Conservation (phyloP, 495 filamentous ascomycete species). For the Neurospora cerealis region DNA sequence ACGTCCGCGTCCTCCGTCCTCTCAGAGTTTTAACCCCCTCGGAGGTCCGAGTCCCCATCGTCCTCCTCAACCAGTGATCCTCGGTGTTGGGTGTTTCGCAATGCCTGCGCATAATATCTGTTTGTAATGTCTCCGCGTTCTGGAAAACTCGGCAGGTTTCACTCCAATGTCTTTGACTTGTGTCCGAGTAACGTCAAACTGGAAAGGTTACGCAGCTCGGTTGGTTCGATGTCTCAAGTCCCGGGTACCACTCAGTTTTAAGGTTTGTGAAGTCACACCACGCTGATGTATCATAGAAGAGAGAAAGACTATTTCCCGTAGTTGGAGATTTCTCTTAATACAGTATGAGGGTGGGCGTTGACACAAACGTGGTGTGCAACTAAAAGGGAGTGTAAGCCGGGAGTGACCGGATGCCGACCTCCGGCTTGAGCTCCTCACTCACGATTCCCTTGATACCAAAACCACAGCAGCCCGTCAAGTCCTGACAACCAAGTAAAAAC, state of each 20-base stretch:
- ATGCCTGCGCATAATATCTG: neutral
- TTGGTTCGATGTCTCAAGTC: neutral
- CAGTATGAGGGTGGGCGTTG: neutral
- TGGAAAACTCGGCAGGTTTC: neutral
- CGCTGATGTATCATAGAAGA: neutral
- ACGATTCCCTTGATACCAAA: neutral
- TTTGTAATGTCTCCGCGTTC: neutral
- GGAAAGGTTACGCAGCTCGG: neutral
- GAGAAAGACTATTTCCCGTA: neutral
- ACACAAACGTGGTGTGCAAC: neutral
- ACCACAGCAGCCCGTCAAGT: neutral
- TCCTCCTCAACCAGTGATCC: neutral
- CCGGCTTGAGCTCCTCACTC: neutral
- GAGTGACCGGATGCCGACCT: neutral
- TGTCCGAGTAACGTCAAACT: neutral
- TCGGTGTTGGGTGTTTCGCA: neutral
- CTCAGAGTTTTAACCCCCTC: neutral
- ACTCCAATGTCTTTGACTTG: neutral
- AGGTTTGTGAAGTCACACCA: neutral
- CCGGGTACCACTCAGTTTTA: neutral
- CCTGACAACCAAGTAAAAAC: neutral
- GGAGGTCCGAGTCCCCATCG: neutral
- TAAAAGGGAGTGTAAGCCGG: neutral
- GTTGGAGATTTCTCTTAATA: neutral
- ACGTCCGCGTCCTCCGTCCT: neutral